Percentiles rank a stretch among this genome's conserved stretches.
These are phyloP conservation scores for Raddia distichophylla DNA, from an alignment of 176 grass and related monocot genomes.

Conservation along the genomic window DNA sequence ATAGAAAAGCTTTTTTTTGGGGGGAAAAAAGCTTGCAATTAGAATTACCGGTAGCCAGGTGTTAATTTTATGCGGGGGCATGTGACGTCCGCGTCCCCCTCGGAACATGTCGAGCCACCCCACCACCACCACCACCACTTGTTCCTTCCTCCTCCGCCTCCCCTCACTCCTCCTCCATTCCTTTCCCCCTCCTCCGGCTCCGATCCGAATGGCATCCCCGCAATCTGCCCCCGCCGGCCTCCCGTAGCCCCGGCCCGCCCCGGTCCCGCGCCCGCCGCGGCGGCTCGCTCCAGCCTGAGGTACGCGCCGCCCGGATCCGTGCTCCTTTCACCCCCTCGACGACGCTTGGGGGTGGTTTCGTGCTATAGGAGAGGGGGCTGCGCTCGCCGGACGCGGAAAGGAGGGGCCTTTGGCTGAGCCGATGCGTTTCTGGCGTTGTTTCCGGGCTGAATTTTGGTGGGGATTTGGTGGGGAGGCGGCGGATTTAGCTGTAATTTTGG, in stretches of 20 bases:
- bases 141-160: constrained; percentile 36
- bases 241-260: constrained; percentile 14
- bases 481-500: constrained; percentile 20
- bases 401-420: not conserved
- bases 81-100: constrained; percentile 27
- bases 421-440: not conserved
- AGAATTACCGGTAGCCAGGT: not conserved
- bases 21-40: no score
- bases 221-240: constrained; percentile 9
- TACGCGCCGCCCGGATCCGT: constrained; percentile 44
- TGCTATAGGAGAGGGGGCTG: not conserved
- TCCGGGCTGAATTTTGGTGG: not conserved
- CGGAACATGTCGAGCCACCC: constrained; percentile 34
- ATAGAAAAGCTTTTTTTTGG: no score
- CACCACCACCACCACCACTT: constrained; percentile 24
- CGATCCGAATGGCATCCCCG: constrained; percentile 47
- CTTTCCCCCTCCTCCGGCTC: not conserved
- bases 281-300: constrained; percentile 23
- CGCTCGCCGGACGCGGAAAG: not conserved
- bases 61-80: constrained; percentile 26
- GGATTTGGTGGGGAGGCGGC: constrained; percentile 3
- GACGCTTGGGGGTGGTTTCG: not conserved
- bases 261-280: not conserved
- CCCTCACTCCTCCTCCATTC: not conserved
- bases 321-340: not conserved